Conservation (phyloP, 352 stramenopile genomes). For the Globisporangium cederbergense region DNA sequence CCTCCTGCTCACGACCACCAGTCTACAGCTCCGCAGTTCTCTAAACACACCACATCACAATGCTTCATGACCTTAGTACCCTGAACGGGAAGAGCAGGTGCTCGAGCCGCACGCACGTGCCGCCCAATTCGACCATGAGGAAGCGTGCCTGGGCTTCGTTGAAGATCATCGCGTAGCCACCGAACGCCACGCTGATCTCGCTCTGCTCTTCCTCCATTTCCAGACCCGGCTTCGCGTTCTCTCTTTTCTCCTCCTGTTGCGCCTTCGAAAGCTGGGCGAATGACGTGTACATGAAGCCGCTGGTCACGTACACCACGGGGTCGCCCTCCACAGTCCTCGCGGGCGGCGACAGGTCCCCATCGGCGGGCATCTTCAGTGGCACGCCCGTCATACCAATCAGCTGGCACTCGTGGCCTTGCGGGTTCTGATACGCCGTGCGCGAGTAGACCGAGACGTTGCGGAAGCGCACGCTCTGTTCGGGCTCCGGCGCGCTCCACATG, state of each 20-base stretch:
- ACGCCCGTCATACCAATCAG: not conserved
- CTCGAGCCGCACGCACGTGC: constrained; percentile 7
- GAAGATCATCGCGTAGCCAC: constrained; percentile 5
- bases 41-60: not conserved
- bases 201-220: not conserved
- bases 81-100: constrained; percentile 8
- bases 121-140: constrained; percentile 10
- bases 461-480: constrained; percentile 1
- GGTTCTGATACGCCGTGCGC: constrained; percentile 1
- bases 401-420: constrained; percentile 2
- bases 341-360: not conserved
- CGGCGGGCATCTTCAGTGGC: not conserved
- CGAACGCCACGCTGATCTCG: constrained; percentile 8
- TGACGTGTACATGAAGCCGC: not conserved
- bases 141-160: constrained; percentile 10
- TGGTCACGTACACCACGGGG: constrained; percentile 9
- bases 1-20: not conserved
- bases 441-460: constrained; percentile 8
- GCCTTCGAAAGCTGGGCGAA: not conserved
- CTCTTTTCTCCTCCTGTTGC: not conserved
- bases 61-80: not conserved
- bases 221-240: not conserved
- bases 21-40: not conserved
- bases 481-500: constrained; percentile 10
- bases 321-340: constrained; percentile 4